These are phyloP conservation scores for Tylopilus sp. DNA, from an alignment of 768 basidiomycete genomes.

Conservation along the genomic window DNA sequence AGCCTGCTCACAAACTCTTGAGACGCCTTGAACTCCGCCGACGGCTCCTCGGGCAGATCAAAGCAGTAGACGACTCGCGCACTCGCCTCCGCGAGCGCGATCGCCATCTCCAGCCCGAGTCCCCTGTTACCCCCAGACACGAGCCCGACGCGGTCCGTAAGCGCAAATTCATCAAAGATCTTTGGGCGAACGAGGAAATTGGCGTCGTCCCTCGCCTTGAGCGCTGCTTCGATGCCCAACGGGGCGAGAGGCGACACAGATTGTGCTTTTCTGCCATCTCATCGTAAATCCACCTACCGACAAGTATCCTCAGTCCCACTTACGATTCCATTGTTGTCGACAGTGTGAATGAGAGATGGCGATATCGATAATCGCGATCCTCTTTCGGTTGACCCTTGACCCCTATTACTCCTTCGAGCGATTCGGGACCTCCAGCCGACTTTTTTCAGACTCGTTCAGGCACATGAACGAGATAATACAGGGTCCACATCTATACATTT, in stretches of 20 bases:
- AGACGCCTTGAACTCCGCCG: constrained; percentile 55
- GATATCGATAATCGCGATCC: constrained; percentile 6
- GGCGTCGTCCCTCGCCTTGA: constrained; percentile 39
- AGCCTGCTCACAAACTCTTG: constrained; percentile 49
- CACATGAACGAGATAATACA: neutral
- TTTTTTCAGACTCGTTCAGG: neutral
- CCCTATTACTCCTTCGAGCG: neutral
- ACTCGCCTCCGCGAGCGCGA: constrained; percentile 70
- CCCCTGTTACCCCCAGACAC: constrained; percentile 67
- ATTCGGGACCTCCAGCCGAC: neutral
- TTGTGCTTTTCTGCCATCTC: constrained; percentile 27
- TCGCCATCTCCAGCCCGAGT: constrained; percentile 81
- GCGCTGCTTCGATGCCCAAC: constrained; percentile 60
- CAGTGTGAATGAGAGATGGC: neutral
- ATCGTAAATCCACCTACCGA: neutral
- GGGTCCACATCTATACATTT: neutral
- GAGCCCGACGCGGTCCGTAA: constrained; percentile 54
- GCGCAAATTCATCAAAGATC: constrained; percentile 57
- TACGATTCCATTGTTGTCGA: constrained; percentile 11
- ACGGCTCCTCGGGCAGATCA: constrained; percentile 55
- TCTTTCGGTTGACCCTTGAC: neutral
- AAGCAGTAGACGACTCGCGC: constrained; percentile 67
- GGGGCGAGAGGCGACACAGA: constrained; percentile 55
- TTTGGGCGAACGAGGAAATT: constrained; percentile 39
- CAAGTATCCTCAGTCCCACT: neutral